Evolutionary conservation across 371 early-diverging fungal species (phyloP), one percentile per base, ranked within the genome.

Genomic region (Lichtheimia hyalospora): DNA sequence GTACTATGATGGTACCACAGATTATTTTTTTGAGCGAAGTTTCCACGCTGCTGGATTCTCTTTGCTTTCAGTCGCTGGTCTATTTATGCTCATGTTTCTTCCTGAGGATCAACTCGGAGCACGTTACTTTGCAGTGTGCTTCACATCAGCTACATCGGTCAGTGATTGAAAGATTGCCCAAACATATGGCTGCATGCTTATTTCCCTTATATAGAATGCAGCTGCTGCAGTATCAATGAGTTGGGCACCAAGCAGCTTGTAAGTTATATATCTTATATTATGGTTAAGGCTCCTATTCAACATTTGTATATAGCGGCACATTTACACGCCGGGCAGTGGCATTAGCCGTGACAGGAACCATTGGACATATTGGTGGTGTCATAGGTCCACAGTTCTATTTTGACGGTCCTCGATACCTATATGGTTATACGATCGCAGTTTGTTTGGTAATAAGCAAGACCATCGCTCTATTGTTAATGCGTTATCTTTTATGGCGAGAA

Each of bases 401-500:
- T 10, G 53, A 53, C 40, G 40, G 40, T 13, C 53, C 53, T 18
- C 7, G 13, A 12, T 53, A 53, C 40, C 7, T 6, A 2, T 16
- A 53, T 39, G 41, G 53, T 10, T 40, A 53, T 40, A 53, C 57
- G 2, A 57, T 57, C 49, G 53, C 40, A 12, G 20, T 53, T 39
- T 57, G 57, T 18, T 27, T 39, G 7, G 34, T 49, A 1, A 20
- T 57, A 39, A 16, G 44, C 8, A 34, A 39, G 20, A 28, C 18
- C 6, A 18, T 34, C 5, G 43, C n/a, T 18, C 18, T 39, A n/a
- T 8, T 48, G n/a, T 16, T 48, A 34, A 56, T 41, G 50, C 64
- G 20, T 50, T 54, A 51, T 40, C 57, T 55, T 15, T 41, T 20
- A 54, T 62, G 52, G n/a, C 54, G 15, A 34, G 57, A 41, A 52